phyloP scores from a whole-genome alignment of 2,329 filamentous ascomycete genomes.

The Diaporthe australafricana region DNA sequence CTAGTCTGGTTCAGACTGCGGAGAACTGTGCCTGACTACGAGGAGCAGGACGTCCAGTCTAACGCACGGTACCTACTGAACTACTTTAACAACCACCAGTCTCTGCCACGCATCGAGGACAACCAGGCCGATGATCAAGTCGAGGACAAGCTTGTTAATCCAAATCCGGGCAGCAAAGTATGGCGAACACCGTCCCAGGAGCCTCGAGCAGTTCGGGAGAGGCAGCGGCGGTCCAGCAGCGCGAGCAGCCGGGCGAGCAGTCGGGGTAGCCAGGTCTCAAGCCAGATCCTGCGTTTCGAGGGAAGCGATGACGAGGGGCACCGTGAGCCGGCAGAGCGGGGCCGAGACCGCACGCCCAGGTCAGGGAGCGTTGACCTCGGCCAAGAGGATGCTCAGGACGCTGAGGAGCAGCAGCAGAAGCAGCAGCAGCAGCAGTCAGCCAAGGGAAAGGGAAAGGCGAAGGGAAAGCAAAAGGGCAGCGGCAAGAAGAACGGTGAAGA shows the following conservation, averaged over 20 bases:
- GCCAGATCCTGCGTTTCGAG: constrained; percentile 25
- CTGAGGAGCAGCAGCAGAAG: neutral
- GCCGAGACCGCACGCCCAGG: neutral
- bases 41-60: constrained; percentile 48
- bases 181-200: constrained; percentile 29
- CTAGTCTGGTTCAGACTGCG: constrained; percentile 55
- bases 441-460: neutral
- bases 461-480: neutral
- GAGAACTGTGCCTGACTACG: constrained; percentile 47
- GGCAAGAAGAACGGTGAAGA: neutral
- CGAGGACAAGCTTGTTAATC: constrained; percentile 31
- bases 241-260: constrained; percentile 28
- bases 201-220: constrained; percentile 30
- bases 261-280: constrained; percentile 20
- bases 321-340: neutral
- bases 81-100: constrained; percentile 16
- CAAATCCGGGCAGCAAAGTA: constrained; percentile 17
- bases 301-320: neutral
- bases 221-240: constrained; percentile 33
- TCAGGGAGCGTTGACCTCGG: constrained; percentile 5
- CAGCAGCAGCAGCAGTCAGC: neutral
- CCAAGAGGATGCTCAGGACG: neutral
- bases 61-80: constrained; percentile 49
- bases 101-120: constrained; percentile 16
- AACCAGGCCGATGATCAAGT: constrained; percentile 26